Conservation (phyloP, 2,329 filamentous ascomycete species). For the Thermothelomyces thermophilus region DNA sequence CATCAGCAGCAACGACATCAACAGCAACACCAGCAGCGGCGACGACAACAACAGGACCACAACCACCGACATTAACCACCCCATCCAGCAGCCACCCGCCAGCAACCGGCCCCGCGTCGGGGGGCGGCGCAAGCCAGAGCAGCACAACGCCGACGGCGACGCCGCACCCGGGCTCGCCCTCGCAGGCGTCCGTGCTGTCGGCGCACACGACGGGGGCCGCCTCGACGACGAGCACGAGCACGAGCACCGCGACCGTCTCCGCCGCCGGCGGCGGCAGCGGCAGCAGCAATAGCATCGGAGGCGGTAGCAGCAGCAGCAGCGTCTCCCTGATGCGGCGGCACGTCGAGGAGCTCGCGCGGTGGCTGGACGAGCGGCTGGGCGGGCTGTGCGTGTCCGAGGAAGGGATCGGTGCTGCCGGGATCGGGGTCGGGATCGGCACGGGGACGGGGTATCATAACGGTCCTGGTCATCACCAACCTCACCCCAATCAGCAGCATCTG, state of each 20-base stretch:
- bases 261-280: too few species aligned
- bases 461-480: neutral
- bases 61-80: too few species aligned
- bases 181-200: constrained; percentile 44
- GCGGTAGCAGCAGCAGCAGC: constrained; percentile 43
- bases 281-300: constrained; percentile 26
- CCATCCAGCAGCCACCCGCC: neutral
- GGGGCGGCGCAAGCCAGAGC: too few species aligned
- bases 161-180: constrained; percentile 19
- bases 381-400: constrained; percentile 48
- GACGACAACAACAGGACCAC: too few species aligned
- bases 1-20: neutral
- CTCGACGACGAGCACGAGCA: neutral
- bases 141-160: neutral
- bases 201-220: constrained; percentile 31
- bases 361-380: constrained; percentile 55
- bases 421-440: too few species aligned
- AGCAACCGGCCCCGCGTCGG: too few species aligned
- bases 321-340: constrained; percentile 47
- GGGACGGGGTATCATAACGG: neutral
- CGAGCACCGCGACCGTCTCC: too few species aligned
- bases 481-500: neutral
- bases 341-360: constrained; percentile 52
- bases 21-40: neutral
- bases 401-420: too few species aligned